Conservation (phyloP, 225 moss, liverwort and hornwort species). For the Bryoerythrophyllum caledonicum region DNA sequence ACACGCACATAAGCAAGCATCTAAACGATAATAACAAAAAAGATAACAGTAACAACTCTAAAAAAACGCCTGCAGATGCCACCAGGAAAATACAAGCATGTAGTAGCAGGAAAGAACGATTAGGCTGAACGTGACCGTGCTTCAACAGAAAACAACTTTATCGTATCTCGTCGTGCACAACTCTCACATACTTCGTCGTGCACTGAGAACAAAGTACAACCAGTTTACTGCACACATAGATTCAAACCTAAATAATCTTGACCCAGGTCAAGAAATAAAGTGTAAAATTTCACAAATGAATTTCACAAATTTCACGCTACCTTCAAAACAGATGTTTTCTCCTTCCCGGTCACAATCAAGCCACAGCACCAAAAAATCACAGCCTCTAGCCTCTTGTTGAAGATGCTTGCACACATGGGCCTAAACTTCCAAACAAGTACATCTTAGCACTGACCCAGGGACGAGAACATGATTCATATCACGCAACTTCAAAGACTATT, state of each 20-base stretch:
- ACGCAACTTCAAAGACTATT: conserved; percentile 22
- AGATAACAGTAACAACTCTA: conserved; percentile 1
- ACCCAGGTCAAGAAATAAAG: background rate
- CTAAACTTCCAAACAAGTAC: conserved; percentile 44
- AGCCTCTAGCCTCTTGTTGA: conserved; percentile 92
- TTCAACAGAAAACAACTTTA: background rate
- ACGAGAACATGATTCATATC: conserved; percentile 7
- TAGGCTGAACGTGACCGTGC: background rate
- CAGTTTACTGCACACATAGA: conserved; percentile 10
- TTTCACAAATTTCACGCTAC: conserved; percentile 30
- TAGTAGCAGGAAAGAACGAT: background rate
- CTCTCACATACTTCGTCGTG: conserved; percentile 8
- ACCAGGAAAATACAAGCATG: background rate
- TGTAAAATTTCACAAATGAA: conserved; percentile 5
- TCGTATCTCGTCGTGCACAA: background rate
- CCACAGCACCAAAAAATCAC: conserved; percentile 95
- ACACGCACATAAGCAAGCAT: conserved; percentile 22
- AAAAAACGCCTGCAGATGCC: conserved; percentile 8
- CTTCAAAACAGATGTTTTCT: conserved; percentile 99
- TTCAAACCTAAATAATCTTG: conserved; percentile 12
- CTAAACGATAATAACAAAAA: conserved; percentile 6
- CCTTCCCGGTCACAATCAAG: conserved; percentile 99
- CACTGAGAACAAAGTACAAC: background rate
- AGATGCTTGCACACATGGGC: conserved; percentile 99
- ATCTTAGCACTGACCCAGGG: conserved; percentile 21